Evolutionary conservation across 257 asterid species (phyloP), one percentile per base, ranked within the genome.

Genomic region (Scutellaria galericulata): DNA sequence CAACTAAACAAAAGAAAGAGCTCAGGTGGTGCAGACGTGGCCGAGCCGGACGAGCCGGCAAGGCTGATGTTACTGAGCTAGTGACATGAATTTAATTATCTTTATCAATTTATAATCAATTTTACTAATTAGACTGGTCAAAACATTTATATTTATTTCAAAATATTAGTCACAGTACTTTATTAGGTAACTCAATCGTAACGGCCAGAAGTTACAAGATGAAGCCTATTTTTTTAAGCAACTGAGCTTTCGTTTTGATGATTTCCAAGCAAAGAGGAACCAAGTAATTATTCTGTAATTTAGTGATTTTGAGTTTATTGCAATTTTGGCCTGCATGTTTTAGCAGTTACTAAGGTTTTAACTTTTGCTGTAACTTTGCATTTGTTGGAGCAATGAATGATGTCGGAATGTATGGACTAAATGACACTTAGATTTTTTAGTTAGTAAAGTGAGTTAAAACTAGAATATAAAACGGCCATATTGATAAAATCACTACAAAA

Each of bases 231-330:
- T 37, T 8, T 35, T 8, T 4, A 46, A 52, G 66, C 52, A 73
- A 80, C 81, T 68, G 78, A 76, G 66, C 84, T 72, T 71, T 80
- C 81, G 5, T 7, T 76, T 67, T 76, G 84, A 80, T 76, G 77
- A 76, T 80, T 80, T 72, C 77, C 13, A 80, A 72, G 81, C 41
- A 7, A 72, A 67, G 48, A 75, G 77, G 62, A 79, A 75, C 80
- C 77, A 54, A 73, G 76, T 73, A 31, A 31, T 31, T 68, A 64
- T 18, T 11, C 7, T 44, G 12, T 57, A 57, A 6, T 59, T 66
- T 50, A 11, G 45, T 68, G 64, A n/a, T 51, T 51, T 42, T 18
- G 56, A 73, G 44, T 61, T 7, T 62, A 6, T 55, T 20, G 63
- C 11, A 22, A 22, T 20, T 55, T 68, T 55, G 48, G 82, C 67